Conservation (phyloP, 1,284 basidiomycete genomes). For the Melampsora americana region DNA sequence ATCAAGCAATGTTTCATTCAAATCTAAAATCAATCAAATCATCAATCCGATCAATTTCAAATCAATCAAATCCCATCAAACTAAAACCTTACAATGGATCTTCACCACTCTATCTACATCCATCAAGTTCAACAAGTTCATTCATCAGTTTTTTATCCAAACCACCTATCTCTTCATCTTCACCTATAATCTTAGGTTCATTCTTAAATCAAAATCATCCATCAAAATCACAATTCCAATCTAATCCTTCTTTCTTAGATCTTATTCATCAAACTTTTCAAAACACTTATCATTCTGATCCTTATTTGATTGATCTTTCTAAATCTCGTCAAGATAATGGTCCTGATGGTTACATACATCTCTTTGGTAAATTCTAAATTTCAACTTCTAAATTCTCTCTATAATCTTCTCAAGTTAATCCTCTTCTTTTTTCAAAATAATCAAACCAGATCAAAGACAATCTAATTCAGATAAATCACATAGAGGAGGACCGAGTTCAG, state of each 20-base stretch:
- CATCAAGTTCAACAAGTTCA: background rate
- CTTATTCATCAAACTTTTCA: constrained; percentile 26
- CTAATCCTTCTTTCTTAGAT: constrained; percentile 20
- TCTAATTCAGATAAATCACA: constrained; percentile 7
- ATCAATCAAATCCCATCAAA: background rate
- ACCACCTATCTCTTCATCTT: constrained; percentile 14
- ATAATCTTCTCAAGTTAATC: too few species aligned
- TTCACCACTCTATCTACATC: constrained; percentile 25
- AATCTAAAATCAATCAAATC: background rate
- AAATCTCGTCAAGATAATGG: background rate
- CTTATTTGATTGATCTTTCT: constrained; percentile 26
- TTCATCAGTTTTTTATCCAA: constrained; percentile 12
- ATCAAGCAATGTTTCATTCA: too few species aligned
- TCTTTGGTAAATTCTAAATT: constrained; percentile 20
- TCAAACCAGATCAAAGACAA: constrained; percentile 30
- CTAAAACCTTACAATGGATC: constrained; percentile 4
- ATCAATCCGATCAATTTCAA: background rate
- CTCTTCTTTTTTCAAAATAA: background rate
- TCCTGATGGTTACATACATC: constrained; percentile 32
- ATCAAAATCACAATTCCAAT: background rate
- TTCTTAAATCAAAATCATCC: background rate
- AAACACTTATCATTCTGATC: constrained; percentile 19
- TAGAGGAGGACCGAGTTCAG: constrained; percentile 17
- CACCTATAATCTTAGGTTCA: constrained; percentile 19
- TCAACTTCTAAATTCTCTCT: too few species aligned